Percentiles rank a stretch among this genome's conserved stretches.
phyloP scores from a whole-genome alignment of 768 basidiomycete species.

The Calvatia gigantea region DNA sequence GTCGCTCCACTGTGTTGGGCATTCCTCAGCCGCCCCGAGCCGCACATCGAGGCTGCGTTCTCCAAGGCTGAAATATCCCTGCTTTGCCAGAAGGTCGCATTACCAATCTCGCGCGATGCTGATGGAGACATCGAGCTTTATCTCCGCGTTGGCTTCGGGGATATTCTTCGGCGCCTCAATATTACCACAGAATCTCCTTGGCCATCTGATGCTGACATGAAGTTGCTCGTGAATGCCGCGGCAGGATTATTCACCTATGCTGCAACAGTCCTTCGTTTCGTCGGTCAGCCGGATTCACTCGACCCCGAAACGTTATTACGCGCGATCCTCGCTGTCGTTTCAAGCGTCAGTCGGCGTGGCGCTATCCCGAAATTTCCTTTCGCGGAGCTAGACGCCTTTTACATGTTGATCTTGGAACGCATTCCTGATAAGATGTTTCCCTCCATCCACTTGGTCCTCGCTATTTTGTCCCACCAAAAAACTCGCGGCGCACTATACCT shows the following conservation, averaged over 20 bases:
- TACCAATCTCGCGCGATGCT: neutral
- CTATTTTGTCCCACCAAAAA: neutral
- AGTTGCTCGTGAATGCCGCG: slow-evolving; percentile 15
- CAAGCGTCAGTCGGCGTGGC: neutral
- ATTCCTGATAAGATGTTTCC: slow-evolving; percentile 23
- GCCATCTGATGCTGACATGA: slow-evolving; percentile 13
- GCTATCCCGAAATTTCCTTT: too few species aligned
- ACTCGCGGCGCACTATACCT: neutral
- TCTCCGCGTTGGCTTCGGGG: neutral
- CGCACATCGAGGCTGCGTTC: neutral
- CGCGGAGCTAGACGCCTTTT: slow-evolving; percentile 14
- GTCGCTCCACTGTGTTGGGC: neutral
- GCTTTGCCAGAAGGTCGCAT: neutral
- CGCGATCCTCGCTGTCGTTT: neutral
- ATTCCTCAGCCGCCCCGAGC: slow-evolving; percentile 1
- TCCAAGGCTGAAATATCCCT: neutral
- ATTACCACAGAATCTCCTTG: slow-evolving; percentile 11
- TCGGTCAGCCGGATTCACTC: slow-evolving; percentile 1
- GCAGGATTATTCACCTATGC: slow-evolving; percentile 24
- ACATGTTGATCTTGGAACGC: slow-evolving; percentile 7
- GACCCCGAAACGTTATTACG: neutral
- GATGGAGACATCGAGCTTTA: slow-evolving; percentile 8
- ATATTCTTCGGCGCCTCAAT: neutral
- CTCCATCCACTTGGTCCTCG: neutral
- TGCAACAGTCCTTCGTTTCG: slow-evolving; percentile 18